Conservation (phyloP, 192 early-diverging fungal species). For the Gamsiella multidivaricata region DNA sequence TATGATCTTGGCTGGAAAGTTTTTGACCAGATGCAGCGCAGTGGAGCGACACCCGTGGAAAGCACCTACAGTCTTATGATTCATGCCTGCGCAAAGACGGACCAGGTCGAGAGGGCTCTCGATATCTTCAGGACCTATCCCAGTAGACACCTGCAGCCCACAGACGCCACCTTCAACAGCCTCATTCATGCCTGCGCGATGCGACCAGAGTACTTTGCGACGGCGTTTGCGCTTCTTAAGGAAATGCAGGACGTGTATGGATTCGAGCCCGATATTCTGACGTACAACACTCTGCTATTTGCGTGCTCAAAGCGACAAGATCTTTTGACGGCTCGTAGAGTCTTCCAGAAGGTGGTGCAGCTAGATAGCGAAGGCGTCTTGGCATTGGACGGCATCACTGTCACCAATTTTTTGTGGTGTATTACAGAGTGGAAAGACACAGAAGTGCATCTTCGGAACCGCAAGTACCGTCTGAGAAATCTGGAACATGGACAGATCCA, state of each 20-base stretch:
- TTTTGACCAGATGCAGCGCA: constrained; percentile 87
- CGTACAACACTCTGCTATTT: constrained; percentile 85
- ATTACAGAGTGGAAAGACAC: constrained; percentile 66
- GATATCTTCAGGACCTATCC: constrained; percentile 93
- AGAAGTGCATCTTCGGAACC: constrained; percentile 30
- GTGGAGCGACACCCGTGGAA: constrained; percentile 82
- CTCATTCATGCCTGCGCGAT: constrained; percentile 86
- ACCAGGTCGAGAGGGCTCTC: constrained; percentile 90
- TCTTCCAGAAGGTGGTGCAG: constrained; percentile 70
- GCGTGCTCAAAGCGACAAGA: constrained; percentile 81
- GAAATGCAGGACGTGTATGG: constrained; percentile 86
- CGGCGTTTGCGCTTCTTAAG: constrained; percentile 81
- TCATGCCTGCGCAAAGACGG: constrained; percentile 85
- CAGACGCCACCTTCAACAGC: constrained; percentile 88
- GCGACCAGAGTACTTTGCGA: constrained; percentile 85
- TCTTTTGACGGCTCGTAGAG: constrained; percentile 71
- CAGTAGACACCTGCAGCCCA: constrained; percentile 71
- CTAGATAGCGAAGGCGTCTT: constrained; percentile 58
- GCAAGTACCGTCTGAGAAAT: constrained; percentile 5
- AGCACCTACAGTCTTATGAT: constrained; percentile 91
- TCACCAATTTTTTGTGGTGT: constrained; percentile 76
- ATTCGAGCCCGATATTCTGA: constrained; percentile 81
- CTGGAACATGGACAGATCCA: constrained; percentile 7
- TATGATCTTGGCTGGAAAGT: constrained; percentile 87
- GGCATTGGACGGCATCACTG: constrained; percentile 68